Base-by-base conservation (phyloP, 108 stramenopile genomes). In the Stephanodiscus triporus region DNA sequence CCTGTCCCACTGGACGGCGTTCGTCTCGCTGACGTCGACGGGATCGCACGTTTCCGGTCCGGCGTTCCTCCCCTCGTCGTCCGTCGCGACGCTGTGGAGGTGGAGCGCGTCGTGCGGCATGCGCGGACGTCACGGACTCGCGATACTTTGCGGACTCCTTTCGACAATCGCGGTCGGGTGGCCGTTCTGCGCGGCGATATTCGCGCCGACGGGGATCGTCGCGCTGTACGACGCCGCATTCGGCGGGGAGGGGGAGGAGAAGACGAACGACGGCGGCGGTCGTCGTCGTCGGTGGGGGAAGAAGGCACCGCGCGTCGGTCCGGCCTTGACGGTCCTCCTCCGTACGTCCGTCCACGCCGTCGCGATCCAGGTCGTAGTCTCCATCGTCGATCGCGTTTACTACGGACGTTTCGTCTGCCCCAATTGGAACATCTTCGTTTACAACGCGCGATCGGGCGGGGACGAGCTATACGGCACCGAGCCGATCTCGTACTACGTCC, bases 391-490 rank as follows among this genome's bases (percentile, higher is more conserved):
- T 73, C 79, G 77, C 54, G 32, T 78, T 34, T 73, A 86, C 14
- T 95, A 95, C 42, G 88, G 87, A 0, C 19, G 36, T 16, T 63
- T 72, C 4, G 75, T 85, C 1, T 95, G 86, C 6, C 89, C 94
- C 9, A 83, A 70, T 27, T 82, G 75, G 79, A 92, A 95, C 64
- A 95, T 95, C 13, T 88, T 95, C 56, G 63, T 65, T 0, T 95
- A 95, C 75, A 95, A 95, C 72, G 87, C 89, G 24, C 70, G 83
- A 34, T 75, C 78, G n/a, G 95, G 92, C 22, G 93, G 94, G 19
- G 94, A 96, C 77, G 97, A 97, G 57, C 81, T 99, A 26, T 99
- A 99, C 72, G 99, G 99, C 27, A 80, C 97, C 6, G 98, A 99
- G 77, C 96, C 97, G 14, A 56, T 73, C n/a, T 84, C 84, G 22